Evolutionary conservation across 2,329 filamentous ascomycete species (phyloP).

Genomic region (Metarhizium sp.): DNA sequence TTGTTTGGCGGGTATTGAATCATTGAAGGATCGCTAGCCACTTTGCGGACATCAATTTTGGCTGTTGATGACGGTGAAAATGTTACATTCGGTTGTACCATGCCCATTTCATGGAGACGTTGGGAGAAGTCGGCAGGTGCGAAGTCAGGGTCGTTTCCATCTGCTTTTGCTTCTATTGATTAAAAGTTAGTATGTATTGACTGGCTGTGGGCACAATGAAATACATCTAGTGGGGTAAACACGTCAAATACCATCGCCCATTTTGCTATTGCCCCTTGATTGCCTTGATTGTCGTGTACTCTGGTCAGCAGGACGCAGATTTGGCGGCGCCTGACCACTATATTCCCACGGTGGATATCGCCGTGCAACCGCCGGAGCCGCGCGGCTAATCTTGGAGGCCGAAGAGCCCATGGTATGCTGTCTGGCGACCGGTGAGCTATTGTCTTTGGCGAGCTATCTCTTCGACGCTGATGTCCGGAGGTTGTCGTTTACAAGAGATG

Average conservation of each 20-base stretch:
- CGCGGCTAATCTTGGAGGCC: conserved; percentile 33
- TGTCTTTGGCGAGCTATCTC: too few relatives aligned
- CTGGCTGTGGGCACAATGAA: not conserved
- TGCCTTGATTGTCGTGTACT: not conserved
- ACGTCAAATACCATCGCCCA: not conserved
- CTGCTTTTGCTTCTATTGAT: conserved; percentile 28
- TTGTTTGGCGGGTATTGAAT: conserved; percentile 21
- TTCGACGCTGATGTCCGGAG: not conserved
- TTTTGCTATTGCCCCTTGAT: not conserved
- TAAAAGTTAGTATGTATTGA: not conserved
- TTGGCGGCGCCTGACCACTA: not conserved
- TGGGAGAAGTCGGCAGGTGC: conserved; percentile 35
- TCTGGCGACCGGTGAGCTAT: not conserved
- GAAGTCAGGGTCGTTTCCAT: conserved; percentile 32
- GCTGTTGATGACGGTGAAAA: conserved; percentile 43
- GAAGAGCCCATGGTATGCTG: conserved; percentile 30
- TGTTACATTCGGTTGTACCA: conserved; percentile 44
- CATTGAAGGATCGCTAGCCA: not conserved
- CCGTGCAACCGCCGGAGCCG: conserved; percentile 9
- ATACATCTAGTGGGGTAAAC: not conserved
- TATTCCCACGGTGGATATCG: conserved; percentile 7
- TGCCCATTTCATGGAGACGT: conserved; percentile 44
- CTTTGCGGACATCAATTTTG: conserved; percentile 8
- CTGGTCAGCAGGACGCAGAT: not conserved
- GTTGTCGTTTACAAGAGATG: not conserved